Evolutionary conservation across 257 asterid genomes (phyloP).

Genomic region (Asclepias syriaca): DNA sequence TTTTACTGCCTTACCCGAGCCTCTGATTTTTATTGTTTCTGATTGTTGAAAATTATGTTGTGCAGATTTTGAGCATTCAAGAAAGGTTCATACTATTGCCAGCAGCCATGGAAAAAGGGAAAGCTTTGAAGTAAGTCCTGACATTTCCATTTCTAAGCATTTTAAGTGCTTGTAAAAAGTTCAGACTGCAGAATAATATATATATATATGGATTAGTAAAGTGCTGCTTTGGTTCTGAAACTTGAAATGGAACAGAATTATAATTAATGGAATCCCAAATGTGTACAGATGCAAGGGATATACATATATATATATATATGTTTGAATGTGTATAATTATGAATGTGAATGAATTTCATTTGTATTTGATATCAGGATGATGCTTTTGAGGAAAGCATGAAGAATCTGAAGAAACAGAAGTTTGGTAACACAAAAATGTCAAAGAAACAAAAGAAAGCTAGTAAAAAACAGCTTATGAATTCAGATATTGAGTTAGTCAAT

Average conservation of each 20-base stretch:
- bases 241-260: not conserved
- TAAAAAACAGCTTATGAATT: constrained; percentile 19
- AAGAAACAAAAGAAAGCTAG: constrained; percentile 19
- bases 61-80: constrained; percentile 12
- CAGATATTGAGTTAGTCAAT: constrained; percentile 27
- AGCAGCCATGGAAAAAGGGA: not conserved
- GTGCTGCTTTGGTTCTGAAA: not conserved
- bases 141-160: too few relatives aligned
- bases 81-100: constrained; percentile 5
- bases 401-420: constrained; percentile 27
- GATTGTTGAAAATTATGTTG: constrained; percentile 2
- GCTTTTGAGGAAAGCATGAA: constrained; percentile 18
- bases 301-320: too few relatives aligned
- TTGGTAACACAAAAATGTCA: constrained; percentile 20
- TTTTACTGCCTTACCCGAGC: not conserved
- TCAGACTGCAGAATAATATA: not conserved
- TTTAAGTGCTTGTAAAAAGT: not conserved
- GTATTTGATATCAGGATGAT: not conserved
- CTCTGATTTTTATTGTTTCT: not conserved
- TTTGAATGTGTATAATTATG: not conserved
- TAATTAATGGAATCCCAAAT: not conserved
- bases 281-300: not conserved
- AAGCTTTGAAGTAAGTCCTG: constrained; percentile 12
- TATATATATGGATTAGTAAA: not conserved
- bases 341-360: constrained; percentile 9